Conservation (phyloP, 805 yeast genomes). For the Yarrowia porcina region DNA sequence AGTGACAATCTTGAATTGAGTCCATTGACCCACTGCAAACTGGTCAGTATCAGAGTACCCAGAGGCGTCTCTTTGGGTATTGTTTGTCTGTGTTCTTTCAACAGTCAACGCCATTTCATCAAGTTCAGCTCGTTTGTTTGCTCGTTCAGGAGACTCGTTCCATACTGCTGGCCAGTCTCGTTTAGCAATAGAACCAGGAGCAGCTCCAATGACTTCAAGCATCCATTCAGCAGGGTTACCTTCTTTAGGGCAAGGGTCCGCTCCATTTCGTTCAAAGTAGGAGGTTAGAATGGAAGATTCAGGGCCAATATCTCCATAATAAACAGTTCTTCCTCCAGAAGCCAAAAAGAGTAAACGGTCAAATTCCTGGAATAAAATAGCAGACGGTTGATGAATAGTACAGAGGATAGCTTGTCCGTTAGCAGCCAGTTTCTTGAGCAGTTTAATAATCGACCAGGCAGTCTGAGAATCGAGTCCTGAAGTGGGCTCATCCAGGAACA, state of each 20-base stretch:
- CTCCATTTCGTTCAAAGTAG: constrained; percentile 58
- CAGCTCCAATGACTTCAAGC: constrained; percentile 55
- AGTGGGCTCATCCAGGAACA: constrained; percentile 66
- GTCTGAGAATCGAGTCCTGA: constrained; percentile 68
- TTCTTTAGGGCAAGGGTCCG: constrained; percentile 59
- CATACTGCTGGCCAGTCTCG: constrained; percentile 59
- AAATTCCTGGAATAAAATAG: constrained; percentile 69
- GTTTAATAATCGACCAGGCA: constrained; percentile 62
- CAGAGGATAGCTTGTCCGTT: constrained; percentile 64
- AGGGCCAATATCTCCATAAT: constrained; percentile 69
- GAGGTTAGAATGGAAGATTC: constrained; percentile 48
- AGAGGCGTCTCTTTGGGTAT: constrained; percentile 29
- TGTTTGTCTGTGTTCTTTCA: constrained; percentile 49
- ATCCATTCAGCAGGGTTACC: constrained; percentile 92
- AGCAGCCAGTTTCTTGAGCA: constrained; percentile 56
- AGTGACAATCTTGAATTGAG: constrained; percentile 47
- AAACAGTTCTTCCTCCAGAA: constrained; percentile 69
- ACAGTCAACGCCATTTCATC: constrained; percentile 44
- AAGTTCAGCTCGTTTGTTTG: constrained; percentile 54
- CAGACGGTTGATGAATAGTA: constrained; percentile 86
- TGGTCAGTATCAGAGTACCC: constrained; percentile 37
- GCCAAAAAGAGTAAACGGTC: constrained; percentile 70
- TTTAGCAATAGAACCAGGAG: constrained; percentile 37
- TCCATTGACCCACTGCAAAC: constrained; percentile 43
- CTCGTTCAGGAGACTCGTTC: constrained; percentile 63